These are phyloP conservation scores for Pythium volutum DNA, from an alignment of 352 stramenopile genomes.

Conservation along the genomic window DNA sequence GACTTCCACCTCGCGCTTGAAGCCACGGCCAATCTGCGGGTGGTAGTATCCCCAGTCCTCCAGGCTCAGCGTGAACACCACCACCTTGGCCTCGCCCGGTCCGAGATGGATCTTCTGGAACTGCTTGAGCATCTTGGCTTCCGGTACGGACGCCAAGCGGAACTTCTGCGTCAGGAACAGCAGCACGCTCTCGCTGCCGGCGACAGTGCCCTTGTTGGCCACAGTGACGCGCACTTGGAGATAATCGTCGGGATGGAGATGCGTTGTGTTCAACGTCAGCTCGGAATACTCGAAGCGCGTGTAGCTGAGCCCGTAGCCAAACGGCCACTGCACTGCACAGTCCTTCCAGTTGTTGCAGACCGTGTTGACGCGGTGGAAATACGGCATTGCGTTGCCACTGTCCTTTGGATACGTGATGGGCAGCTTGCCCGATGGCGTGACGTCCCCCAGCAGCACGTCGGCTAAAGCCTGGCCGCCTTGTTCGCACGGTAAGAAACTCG, in stretches of 20 bases:
- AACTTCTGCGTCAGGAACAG: slow-evolving; percentile 65
- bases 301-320: slow-evolving; percentile 73
- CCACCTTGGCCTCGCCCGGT: slow-evolving; percentile 25
- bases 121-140: slow-evolving; percentile 74
- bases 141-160: slow-evolving; percentile 46
- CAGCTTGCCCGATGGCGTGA: slow-evolving; percentile 70
- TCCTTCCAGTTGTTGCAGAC: slow-evolving; percentile 50
- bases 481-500: slow-evolving; percentile 75
- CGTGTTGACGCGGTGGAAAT: slow-evolving; percentile 69
- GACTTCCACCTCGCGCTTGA: slow-evolving; percentile 32
- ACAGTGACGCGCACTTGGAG: slow-evolving; percentile 57
- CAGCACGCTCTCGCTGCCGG: slow-evolving; percentile 65
- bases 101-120: slow-evolving; percentile 63
- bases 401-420: slow-evolving; percentile 75
- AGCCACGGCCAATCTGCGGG: slow-evolving; percentile 42
- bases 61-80: slow-evolving; percentile 41
- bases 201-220: slow-evolving; percentile 45
- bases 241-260: slow-evolving; percentile 24
- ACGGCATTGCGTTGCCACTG: slow-evolving; percentile 47
- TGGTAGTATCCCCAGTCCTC: slow-evolving; percentile 59
- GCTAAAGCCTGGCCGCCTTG: slow-evolving; percentile 71
- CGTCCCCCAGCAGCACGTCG: slow-evolving; percentile 60
- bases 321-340: slow-evolving; percentile 56
- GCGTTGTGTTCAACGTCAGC: slow-evolving; percentile 38
- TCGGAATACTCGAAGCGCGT: slow-evolving; percentile 57